A percentile compares a stretch with the other conserved stretches of the same genome.
phyloP scores from a whole-genome alignment of 2,329 filamentous ascomycete species.

The Penicillium sp. region DNA sequence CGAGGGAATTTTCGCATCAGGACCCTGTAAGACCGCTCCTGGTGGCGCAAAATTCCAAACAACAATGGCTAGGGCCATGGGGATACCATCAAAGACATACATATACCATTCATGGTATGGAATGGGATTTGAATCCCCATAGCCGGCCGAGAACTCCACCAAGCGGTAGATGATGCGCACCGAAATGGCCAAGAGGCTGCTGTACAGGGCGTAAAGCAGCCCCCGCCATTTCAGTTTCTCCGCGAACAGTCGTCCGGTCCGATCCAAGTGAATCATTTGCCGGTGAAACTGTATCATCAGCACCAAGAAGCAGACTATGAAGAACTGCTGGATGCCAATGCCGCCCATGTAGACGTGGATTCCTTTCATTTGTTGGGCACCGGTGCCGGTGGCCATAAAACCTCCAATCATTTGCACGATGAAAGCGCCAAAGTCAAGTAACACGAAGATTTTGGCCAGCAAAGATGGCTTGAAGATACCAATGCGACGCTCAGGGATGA shows the following conservation, averaged over 20 bases:
- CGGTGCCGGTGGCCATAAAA: constrained; percentile 5
- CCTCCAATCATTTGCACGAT: constrained; percentile 19
- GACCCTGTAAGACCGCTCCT: not conserved
- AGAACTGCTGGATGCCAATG: constrained; percentile 53
- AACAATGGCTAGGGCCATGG: constrained; percentile 41
- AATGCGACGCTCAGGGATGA: constrained; percentile 40
- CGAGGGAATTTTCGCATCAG: constrained; percentile 1
- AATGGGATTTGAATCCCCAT: constrained; percentile 34
- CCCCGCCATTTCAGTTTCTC: not conserved
- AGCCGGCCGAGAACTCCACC: constrained; percentile 57
- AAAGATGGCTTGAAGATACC: constrained; percentile 38
- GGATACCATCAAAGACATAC: constrained; percentile 41
- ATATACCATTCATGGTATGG: constrained; percentile 40
- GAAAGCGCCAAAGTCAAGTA: constrained; percentile 40
- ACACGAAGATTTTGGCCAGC: constrained; percentile 43
- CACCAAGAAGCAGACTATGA: constrained; percentile 51
- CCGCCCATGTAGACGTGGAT: constrained; percentile 34
- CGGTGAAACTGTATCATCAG: constrained; percentile 53
- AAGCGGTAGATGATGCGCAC: constrained; percentile 58
- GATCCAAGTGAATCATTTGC: constrained; percentile 34
- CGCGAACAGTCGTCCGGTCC: not conserved
- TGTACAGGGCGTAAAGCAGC: constrained; percentile 44
- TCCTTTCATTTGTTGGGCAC: constrained; percentile 14
- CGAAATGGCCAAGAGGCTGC: constrained; percentile 51
- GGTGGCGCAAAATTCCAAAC: constrained; percentile 23